phyloP scores from a whole-genome alignment of 2,329 filamentous ascomycete genomes.

The Huntiella omanensis region DNA sequence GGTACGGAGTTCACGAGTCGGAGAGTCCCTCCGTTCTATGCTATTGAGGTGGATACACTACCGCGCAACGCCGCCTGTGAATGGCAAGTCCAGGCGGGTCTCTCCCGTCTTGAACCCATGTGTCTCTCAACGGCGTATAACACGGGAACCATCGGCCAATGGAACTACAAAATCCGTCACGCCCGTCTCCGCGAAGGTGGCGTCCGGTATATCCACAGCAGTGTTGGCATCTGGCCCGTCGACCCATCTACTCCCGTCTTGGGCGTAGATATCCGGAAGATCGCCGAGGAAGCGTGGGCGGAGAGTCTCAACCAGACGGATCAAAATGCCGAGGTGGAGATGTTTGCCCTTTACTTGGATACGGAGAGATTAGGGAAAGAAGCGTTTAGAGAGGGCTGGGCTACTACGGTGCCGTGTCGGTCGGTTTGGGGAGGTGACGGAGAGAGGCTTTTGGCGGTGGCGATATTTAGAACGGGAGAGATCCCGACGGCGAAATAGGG shows the following conservation, averaged over 20 bases:
- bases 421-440: constrained; percentile 20
- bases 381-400: constrained; percentile 9
- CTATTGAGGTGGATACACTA: constrained; percentile 56
- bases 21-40: constrained; percentile 47
- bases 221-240: background rate
- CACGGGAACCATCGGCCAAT: constrained; percentile 1
- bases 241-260: background rate
- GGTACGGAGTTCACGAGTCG: constrained; percentile 20
- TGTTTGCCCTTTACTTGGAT: constrained; percentile 16
- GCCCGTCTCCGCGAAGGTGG: constrained; percentile 6
- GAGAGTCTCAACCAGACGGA: constrained; percentile 15
- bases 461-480: constrained; percentile 16
- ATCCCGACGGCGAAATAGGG: constrained; percentile 2
- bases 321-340: constrained; percentile 1
- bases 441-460: constrained; percentile 18
- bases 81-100: constrained; percentile 57
- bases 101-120: constrained; percentile 19
- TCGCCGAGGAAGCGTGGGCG: constrained; percentile 12
- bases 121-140: constrained; percentile 6
- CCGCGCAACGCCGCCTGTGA: constrained; percentile 60
- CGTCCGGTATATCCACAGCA: constrained; percentile 5
- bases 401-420: constrained; percentile 18
- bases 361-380: constrained; percentile 17
- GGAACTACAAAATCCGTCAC: constrained; percentile 6
- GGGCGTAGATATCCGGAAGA: constrained; percentile 8